Evolutionary conservation across 2,329 filamentous ascomycete species (phyloP), one percentile per base, ranked within the genome.

Genomic region (Ophiostoma pallidulum): DNA sequence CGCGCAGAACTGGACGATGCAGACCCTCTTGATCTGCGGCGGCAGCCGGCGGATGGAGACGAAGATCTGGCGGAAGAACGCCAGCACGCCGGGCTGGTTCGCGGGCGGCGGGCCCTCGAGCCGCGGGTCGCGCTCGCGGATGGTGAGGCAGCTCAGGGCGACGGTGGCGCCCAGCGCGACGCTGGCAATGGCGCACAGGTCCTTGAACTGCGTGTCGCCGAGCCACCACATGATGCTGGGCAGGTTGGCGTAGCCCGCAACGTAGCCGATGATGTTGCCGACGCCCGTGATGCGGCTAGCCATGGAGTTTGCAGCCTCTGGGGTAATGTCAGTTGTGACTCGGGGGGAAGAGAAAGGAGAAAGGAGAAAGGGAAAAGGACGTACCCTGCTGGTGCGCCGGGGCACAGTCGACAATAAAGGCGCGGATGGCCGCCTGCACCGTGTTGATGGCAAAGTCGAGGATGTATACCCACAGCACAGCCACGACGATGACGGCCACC

Each of bases 361-460:
- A 9, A 16, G 16, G 9, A 8, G n/a, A 16, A 26, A 29, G 24
- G n/a, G n/a, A 8, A 1, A 49, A n/a, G n/a, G n/a, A n/a, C 62
- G 54, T 54, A 70, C 69, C 70, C 67, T 97, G 91, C 63, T 97
- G 91, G 59, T 96, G 90, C 1, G 86, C 79, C 0, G 92, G 92
- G 0, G 87, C 86, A 59, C 89, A 91, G 61, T 97, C 91, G 20
- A 96, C 86, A 47, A 97, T 94, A 62, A 94, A 94, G 20, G 90
- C 88, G 54, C 90, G 78, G 59, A 96, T 86, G 4, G 82, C 86
- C 41, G 92, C 91, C 75, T 97, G 91, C 29, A 97, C 87, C 48
- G 90, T 92, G 66, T 97, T 97, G 69, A 97, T 92, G 58, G 90
- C 81, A 64, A 97, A 92, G 63, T 97, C 91, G 43, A 97, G 75